Base-by-base conservation (phyloP, 176 grass and related monocot species). In the Musa schizocarpa region DNA sequence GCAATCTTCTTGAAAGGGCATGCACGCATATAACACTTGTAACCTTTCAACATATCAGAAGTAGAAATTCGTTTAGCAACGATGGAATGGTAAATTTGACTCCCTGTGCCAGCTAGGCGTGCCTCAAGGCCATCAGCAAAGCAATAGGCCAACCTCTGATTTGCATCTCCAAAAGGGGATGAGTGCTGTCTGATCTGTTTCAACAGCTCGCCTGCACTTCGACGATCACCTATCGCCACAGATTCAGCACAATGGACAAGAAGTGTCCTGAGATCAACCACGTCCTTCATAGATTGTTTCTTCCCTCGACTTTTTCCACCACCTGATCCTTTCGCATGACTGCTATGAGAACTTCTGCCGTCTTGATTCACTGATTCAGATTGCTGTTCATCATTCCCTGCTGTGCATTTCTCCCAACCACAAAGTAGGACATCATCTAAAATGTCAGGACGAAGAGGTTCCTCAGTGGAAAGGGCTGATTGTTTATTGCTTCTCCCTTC, bases 111-210 rank as follows among this genome's bases (percentile, higher is more conserved):
- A 17, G 67, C 27, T 17, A 69, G 14, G 12, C 67, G 67, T 17
- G 67, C 67, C 34, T 69, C 67, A 7, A 69, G 29, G 29, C 67
- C 67, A 19, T 69, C 13, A 1, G 67, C 67, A 49, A 69, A 69
- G 67, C 5, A n/a, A 69, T 10, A 0, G 1, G 67, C 67, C 67
- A 69, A 2, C 16, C 67, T 49, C 34, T 69, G 34, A 13, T 69
- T 69, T n/a, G 67, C 67, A 17, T 69, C 67, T 16, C 67, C 67
- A 34, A 19, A 49, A 9, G 16, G 67, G 14, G 67, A 69, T 2
- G 67, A 17, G 29, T 69, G 67, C 14, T 69, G 67, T 19, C 67
- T 49, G 67, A 69, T 69, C 14, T 69, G 67, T 34, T 69, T 69
- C 14, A 69, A 34, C 6, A 48, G 67, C 4, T 69, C 67, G 10